Base-by-base conservation (phyloP, 495 filamentous ascomycete genomes). In the Cercophora newfieldiana region DNA sequence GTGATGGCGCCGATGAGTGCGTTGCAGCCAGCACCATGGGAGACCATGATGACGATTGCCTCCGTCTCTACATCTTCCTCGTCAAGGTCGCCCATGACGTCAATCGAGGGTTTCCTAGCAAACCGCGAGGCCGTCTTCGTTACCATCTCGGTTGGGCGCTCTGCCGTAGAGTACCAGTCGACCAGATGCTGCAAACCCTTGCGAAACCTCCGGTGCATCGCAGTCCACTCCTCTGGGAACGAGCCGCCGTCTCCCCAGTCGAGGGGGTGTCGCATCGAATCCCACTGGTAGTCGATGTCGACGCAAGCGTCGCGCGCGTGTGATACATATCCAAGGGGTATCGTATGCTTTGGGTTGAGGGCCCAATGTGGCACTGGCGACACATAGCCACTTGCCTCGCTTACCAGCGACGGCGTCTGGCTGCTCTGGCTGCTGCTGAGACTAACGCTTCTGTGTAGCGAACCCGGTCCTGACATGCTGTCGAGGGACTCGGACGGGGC, bases 11-110 rank as follows among this genome's bases (percentile, higher is more conserved):
- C 93, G 57, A 98, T 93, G 55, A 99, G 77, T 0, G 95, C 96
- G 78, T 99, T 99, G 77, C 95, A 97, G 56, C 94, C 96, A 12
- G 96, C 96, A n/a, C 94, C 94, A 71, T 99, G 95, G 0, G 96
- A 97, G 58, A 99, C 92, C 14, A 99, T 77, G 29, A 99, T 83
- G n/a, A 99, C 77, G 7, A 98, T 87, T 0, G 91, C 84, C 69
- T 98, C 91, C 4, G 83, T 79, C 25, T 89, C 84, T 2, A 84
- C 79, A 14, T 85, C 81, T 16, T 81, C 78, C 5, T 58, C 59
- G 21, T 62, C 66, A 14, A 55, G n/a, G 7, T 71, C 48, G 47
- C 29, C 51, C 3, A 64, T 65, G 7, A 72, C 71, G 2, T 72
- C 66, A 7, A 66, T 55, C 0, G 66, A 58, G 14, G 66, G 61